Conservation (phyloP, 2,329 filamentous ascomycete genomes). For the Apiospora hydei region DNA sequence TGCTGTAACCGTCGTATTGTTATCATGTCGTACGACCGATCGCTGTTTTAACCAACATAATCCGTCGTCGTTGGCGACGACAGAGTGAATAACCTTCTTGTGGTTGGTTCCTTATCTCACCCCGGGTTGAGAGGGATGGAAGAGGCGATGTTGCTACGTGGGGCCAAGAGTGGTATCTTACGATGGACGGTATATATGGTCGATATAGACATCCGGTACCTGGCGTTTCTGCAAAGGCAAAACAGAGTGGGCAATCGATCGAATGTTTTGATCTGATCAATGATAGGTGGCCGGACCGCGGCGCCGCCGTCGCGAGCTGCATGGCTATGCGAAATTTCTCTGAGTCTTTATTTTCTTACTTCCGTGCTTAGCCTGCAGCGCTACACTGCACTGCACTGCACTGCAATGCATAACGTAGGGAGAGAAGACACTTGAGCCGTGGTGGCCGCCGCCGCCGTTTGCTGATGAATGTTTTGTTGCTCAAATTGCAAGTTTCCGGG, state of each 20-base stretch:
- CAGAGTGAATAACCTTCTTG: not conserved
- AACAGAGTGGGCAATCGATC: not conserved
- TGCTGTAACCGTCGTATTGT: not conserved
- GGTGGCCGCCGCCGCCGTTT: not conserved
- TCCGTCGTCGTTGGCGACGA: not conserved
- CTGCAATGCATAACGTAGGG: slow-evolving; percentile 7
- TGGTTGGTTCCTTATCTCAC: not conserved
- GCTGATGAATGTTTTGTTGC: not conserved
- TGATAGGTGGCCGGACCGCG: slow-evolving; percentile 1
- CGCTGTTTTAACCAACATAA: not conserved
- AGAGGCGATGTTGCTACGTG: not conserved
- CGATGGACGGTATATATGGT: not conserved
- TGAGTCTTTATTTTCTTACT: not conserved
- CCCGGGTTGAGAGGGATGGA: not conserved
- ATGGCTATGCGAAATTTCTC: not conserved
- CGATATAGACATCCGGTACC: slow-evolving; percentile 1
- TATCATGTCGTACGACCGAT: not conserved
- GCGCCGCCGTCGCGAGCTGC: slow-evolving; percentile 3
- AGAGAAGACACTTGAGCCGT: not conserved
- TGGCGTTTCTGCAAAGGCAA: not conserved
- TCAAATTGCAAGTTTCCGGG: slow-evolving; percentile 1
- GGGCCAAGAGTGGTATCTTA: slow-evolving; percentile 1
- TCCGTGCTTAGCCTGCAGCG: slow-evolving; percentile 11
- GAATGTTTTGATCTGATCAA: not conserved
- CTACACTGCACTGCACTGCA: slow-evolving; percentile 9